These are phyloP conservation scores for Metarhizium album DNA, from an alignment of 2,329 filamentous ascomycete species.

Conservation along the genomic window DNA sequence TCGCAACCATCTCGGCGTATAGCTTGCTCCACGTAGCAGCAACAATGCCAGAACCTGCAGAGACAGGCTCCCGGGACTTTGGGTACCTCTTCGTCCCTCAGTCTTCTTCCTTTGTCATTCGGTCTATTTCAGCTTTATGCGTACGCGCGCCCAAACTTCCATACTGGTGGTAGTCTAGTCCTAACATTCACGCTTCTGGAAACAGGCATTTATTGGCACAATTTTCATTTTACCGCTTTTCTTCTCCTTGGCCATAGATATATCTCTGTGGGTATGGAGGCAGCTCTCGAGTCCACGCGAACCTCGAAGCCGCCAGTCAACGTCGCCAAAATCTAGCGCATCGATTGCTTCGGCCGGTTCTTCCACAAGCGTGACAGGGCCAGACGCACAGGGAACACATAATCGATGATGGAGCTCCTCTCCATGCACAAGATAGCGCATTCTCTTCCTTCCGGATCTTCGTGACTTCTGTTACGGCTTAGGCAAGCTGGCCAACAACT, in stretches of 20 bases:
- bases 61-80: conserved; percentile 16
- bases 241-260: conserved; percentile 38
- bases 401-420: conserved; percentile 1
- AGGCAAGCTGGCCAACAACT: conserved; percentile 61
- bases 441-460: neutral
- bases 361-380: conserved; percentile 1
- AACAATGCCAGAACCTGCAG: conserved; percentile 16
- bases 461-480: conserved; percentile 15
- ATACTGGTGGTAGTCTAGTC: conserved; percentile 1
- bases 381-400: conserved; percentile 2
- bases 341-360: neutral
- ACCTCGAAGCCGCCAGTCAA: neutral
- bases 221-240: conserved; percentile 35
- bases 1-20: neutral
- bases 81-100: conserved; percentile 16
- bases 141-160: conserved; percentile 17
- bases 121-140: conserved; percentile 27
- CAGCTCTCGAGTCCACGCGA: conserved; percentile 18
- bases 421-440: neutral
- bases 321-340: neutral
- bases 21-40: conserved; percentile 1
- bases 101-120: conserved; percentile 20
- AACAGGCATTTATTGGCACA: conserved; percentile 32
- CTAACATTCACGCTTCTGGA: conserved; percentile 7
- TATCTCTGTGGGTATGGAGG: conserved; percentile 43